Base-by-base conservation (phyloP, 75 land plant genomes). In the Selaginella tamariscina region DNA sequence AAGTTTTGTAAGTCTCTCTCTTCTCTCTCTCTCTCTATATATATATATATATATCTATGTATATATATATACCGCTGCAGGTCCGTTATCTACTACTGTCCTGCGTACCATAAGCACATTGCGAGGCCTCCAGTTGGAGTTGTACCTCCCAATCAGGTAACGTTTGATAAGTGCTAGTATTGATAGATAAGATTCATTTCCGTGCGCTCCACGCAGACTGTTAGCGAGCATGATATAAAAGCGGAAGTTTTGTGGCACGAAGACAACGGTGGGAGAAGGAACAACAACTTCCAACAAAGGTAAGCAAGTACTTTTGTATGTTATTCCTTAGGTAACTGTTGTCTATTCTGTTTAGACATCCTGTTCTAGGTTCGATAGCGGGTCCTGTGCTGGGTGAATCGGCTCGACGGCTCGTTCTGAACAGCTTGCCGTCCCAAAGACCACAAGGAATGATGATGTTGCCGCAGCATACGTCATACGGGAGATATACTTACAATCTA, bases 171-270 rank as follows among this genome's bases (percentile, higher is more conserved):
- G n/a, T n/a, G 49, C 49, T 39, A 39, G 49, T 5, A 5, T 39
- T 73, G 55, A n/a, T 5, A 44, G 32, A 28, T 44, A 26, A 22
- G 2, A 65, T 27, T 32, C 65, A 32, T 22, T 33, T 39, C 20
- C 56, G 22, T 72, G 55, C 22, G 56, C 21, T 29, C 28, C 33
- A 30, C 67, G 64, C 79, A 95, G 99, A 75, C 64, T 74, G 85
- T 95, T 1, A 71, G 69, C 20, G 65, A 71, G 26, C 75, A 81
- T 55, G 91, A 91, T 72, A n/a, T 95, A 29, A 88, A 84, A 75
- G 71, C 80, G 27, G 71, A 70, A 67, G 86, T 95, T 29, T 68
- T 91, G 21, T 95, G 99, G 99, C 99, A 90, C 78, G 99, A 95
- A 77, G 99, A 95, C 57, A 77, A 68, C 15, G n/a, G n/a, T n/a